Base-by-base conservation (phyloP, 306 rosid species). In the Delonix regia region DNA sequence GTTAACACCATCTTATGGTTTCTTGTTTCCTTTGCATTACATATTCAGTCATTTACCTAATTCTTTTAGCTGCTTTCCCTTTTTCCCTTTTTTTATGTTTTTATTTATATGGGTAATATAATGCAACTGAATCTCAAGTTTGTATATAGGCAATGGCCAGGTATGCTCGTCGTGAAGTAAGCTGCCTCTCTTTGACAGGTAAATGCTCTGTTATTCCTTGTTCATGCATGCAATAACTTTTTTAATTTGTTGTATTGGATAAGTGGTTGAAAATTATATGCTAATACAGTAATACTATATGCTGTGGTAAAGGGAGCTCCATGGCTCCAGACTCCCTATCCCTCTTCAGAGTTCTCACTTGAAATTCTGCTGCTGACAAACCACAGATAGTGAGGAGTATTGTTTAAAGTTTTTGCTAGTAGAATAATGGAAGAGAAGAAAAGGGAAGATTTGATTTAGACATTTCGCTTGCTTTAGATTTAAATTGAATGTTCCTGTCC, bases 121-220 rank as follows among this genome's bases (percentile, higher is more conserved):
- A 19, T 53, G 64, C 71, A 38, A 45, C 82, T 57, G 66, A 83
- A 75, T 47, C 41, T 80, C 39, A 57, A 47, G 44, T 51, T 53
- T 66, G 69, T 74, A 44, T 81, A 74, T 79, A 95, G 99, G 98
- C 98, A 19, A 75, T 95, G 94, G 90, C 96, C 53, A 89, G 98
- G 82, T 95, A 95, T 80, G 88, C 88, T 82, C 91, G 88, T 21
- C 89, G 89, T 39, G 94, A 91, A 95, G 89, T 78, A 82, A 82
- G 87, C 80, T 95, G 98, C 81, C 79, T 95, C 84, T 91, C 97
- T 47, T 85, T 93, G 78, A 93, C 99, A 73, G 98, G 99, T 91
- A 86, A 65, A 19, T 61, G 59, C 77, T 60, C 3, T 66, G 61
- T 42, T 49, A 4, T 39, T 11, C 12, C 6, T 5, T 71, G 13